Base-by-base conservation (phyloP, 106 monocot species). In the Ottelia alismoides region DNA sequence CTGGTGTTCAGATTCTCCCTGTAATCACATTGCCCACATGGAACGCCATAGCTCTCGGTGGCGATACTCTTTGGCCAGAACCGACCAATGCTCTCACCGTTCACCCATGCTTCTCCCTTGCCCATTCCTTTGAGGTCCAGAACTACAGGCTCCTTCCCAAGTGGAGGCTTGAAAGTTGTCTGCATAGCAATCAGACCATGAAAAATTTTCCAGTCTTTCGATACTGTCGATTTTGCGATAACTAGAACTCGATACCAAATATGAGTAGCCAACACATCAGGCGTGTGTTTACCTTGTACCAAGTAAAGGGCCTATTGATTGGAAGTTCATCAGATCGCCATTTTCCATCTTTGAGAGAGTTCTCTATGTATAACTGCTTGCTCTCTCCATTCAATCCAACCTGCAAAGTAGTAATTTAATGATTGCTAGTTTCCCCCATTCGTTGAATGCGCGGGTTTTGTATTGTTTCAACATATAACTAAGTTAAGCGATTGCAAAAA, bases 241-340 rank as follows among this genome's bases (percentile, higher is more conserved):
- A n/a, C n/a, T n/a, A n/a, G n/a, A n/a, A n/a, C n/a, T n/a, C n/a
- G n/a, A n/a, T n/a, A n/a, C n/a, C n/a, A n/a, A n/a, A n/a, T n/a
- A n/a, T n/a, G n/a, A n/a, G n/a, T n/a, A n/a, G n/a, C n/a, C n/a
- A n/a, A n/a, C n/a, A n/a, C n/a, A n/a, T n/a, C n/a, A n/a, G n/a
- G n/a, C n/a, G n/a, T n/a, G n/a, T n/a, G n/a, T n/a, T n/a, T 78
- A 82, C 87, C 81, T 83, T 76, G 64, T 83, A 89, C 83, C 88
- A 89, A 61, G 68, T 77, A 69, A 89, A 83, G 3, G 88, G 83
- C 56, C 32, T 73, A 16, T 72, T 72, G 16, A 40, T 60, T 25
- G 71, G 76, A 31, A 73, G 17, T 16, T 11, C 52, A 47, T 30
- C 65, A 30, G 62, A 32, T 0, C 45, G 2, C 83, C 83, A 88